These are phyloP conservation scores for Lactarius psammicola DNA, from an alignment of 768 basidiomycete genomes.

Conservation along the genomic window DNA sequence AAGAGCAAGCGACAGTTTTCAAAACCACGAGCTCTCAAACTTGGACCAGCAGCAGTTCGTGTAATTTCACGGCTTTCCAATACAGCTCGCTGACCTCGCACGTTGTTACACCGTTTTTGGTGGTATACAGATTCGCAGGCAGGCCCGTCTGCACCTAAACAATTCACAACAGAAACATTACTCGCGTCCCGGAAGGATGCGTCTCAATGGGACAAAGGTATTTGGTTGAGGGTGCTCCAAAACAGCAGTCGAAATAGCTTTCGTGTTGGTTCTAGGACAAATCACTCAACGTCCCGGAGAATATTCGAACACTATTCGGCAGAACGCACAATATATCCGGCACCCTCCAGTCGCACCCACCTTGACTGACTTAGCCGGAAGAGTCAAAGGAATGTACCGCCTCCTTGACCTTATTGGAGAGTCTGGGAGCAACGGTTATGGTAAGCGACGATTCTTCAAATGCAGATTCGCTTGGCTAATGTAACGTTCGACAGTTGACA, in stretches of 20 bases:
- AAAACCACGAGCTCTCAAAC: background rate
- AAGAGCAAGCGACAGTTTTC: background rate
- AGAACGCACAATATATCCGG: background rate
- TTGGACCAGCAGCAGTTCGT: background rate
- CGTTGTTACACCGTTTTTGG: background rate
- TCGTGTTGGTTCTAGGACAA: background rate
- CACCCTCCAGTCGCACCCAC: background rate
- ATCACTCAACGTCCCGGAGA: background rate
- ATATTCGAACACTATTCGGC: background rate
- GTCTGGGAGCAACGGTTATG: conserved; percentile 49
- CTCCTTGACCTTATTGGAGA: conserved; percentile 55
- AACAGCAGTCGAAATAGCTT: background rate
- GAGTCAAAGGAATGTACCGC: conserved; percentile 49
- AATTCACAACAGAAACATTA: background rate
- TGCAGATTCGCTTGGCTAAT: background rate
- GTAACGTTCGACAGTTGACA: conserved; percentile 45
- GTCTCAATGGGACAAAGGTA: conserved; percentile 3
- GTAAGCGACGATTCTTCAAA: conserved; percentile 34
- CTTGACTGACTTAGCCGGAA: background rate
- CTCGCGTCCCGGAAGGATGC: background rate
- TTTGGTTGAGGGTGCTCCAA: background rate
- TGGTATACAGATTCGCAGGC: background rate
- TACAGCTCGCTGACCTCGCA: background rate
- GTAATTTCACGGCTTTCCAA: background rate
- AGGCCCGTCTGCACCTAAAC: background rate